Conservation (phyloP, 805 yeast genomes). For the Ogataea populi-albae region DNA sequence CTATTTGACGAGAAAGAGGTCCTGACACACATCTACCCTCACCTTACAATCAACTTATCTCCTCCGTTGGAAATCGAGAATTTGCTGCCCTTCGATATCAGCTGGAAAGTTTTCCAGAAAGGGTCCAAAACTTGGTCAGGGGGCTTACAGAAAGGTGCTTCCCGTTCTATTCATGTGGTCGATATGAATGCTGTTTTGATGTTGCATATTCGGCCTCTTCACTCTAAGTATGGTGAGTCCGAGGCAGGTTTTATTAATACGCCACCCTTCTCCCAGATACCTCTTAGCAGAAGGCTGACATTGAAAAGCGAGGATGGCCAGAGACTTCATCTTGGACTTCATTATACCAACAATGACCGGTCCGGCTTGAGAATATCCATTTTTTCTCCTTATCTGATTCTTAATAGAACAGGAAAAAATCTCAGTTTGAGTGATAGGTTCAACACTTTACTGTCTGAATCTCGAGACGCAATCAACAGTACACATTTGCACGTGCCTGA, state of each 20-base stretch:
- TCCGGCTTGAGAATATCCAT: constrained; percentile 65
- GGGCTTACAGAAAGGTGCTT: constrained; percentile 57
- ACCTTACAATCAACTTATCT: constrained; percentile 68
- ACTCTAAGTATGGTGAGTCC: constrained; percentile 58
- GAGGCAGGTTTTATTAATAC: constrained; percentile 74
- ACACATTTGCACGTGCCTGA: constrained; percentile 48
- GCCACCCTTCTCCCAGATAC: constrained; percentile 32
- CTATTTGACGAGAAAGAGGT: constrained; percentile 64
- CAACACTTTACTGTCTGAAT: constrained; percentile 50
- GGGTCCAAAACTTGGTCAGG: constrained; percentile 67
- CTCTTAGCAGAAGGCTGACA: constrained; percentile 41
- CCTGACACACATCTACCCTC: constrained; percentile 74
- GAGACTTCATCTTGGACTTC: constrained; percentile 56
- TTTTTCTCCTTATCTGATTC: constrained; percentile 80
- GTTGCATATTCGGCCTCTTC: constrained; percentile 63
- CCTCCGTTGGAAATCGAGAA: constrained; percentile 88
- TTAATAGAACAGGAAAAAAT: constrained; percentile 75
- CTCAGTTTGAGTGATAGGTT: constrained; percentile 54
- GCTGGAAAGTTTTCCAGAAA: constrained; percentile 75
- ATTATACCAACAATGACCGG: constrained; percentile 52
- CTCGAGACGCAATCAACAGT: constrained; percentile 21
- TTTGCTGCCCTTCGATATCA: constrained; percentile 75
- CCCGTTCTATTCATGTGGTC: constrained; percentile 77
- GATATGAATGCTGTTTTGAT: constrained; percentile 68
- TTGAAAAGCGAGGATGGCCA: constrained; percentile 67